A percentile compares a stretch with the other conserved stretches of the same genome.
phyloP scores from a whole-genome alignment of 192 early-diverging fungal genomes.

The Neocallimastix lanati region DNA sequence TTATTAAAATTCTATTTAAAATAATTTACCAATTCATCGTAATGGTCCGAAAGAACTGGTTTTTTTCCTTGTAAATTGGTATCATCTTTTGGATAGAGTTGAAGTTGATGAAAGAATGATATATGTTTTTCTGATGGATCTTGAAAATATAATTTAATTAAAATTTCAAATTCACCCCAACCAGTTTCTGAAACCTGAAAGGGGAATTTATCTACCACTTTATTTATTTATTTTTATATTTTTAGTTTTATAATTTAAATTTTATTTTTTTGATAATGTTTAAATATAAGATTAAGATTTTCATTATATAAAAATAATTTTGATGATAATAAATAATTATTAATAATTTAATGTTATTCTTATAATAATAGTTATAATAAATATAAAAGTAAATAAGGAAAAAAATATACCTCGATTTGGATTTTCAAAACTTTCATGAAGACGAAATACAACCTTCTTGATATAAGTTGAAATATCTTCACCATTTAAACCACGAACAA shows the following conservation, averaged over 20 bases:
- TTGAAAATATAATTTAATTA: slow-evolving; percentile 76
- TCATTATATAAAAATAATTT: too few species aligned
- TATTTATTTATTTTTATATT: neutral
- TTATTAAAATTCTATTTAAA: neutral
- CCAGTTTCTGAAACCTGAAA: slow-evolving; percentile 90
- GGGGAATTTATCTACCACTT: slow-evolving; percentile 15
- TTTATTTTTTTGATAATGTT: neutral
- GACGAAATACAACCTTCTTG: slow-evolving; percentile 78
- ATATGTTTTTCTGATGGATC: slow-evolving; percentile 61
- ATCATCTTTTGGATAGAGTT: slow-evolving; percentile 76
- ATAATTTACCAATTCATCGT: slow-evolving; percentile 60
- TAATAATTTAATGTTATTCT: too few species aligned
- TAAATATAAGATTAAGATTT: too few species aligned
- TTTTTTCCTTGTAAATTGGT: slow-evolving; percentile 32
- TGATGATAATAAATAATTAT: too few species aligned
- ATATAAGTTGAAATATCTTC: slow-evolving; percentile 75
- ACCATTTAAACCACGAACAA: slow-evolving; percentile 61
- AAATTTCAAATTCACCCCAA: slow-evolving; percentile 98
- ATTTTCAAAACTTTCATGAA: slow-evolving; percentile 83
- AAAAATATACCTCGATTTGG: slow-evolving; percentile 35
- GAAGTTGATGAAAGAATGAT: slow-evolving; percentile 71
- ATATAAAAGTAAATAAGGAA: neutral
- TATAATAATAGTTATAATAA: neutral
- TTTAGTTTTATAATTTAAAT: neutral
- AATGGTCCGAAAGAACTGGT: slow-evolving; percentile 51